Base-by-base conservation (phyloP, 2,329 filamentous ascomycete genomes). In the Phaeoacremonium minimum region DNA sequence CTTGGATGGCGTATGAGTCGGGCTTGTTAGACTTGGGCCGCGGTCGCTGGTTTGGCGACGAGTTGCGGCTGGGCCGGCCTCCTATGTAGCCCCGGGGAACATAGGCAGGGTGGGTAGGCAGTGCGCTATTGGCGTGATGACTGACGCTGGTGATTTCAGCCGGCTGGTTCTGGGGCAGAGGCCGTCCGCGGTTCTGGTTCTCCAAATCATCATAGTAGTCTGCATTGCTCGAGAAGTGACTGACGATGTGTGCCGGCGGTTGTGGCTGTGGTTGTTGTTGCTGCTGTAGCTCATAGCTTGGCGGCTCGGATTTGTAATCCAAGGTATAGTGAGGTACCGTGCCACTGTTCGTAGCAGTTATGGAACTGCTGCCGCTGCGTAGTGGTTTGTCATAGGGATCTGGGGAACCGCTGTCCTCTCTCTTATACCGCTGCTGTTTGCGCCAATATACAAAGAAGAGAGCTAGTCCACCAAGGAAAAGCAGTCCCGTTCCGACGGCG, bases 71-170 rank as follows among this genome's bases (percentile, higher is more conserved):
- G 22, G 44, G 28, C 46, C 37, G 9, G 38, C 46, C 45, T 11
- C 49, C 36, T 29, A 55, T 42, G 13, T 58, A 40, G 7, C 58
- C 51, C 5, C 54, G 56, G 1, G 67, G 65, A 15, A 71, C 60
- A 33, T 75, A 75, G 0, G 71, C 71, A 1, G 63, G 66, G 40
- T 75, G 72, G 0, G 67, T 57, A 0, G 71, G 71, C 29, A 74
- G 54, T 1, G 59, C 57, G 30, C 45, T 58, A 12, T 14, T 15
- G 22, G 32, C 32, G 11, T 35, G 15, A 18, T 20, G 26, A 9
- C 22, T 26, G n/a, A 26, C 22, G 28, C 16, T 17, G 4, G 30
- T 33, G 28, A 36, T 28, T 18, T 31, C 30, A 19, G 35, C 29
- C 14, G 15, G 16, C 11, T 29, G 18, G 14, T 28, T 15, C 11